Percentiles rank a stretch among this genome's conserved stretches.
Evolutionary conservation across 768 basidiomycete genomes (phyloP).

Genomic region (Boletus sp.): DNA sequence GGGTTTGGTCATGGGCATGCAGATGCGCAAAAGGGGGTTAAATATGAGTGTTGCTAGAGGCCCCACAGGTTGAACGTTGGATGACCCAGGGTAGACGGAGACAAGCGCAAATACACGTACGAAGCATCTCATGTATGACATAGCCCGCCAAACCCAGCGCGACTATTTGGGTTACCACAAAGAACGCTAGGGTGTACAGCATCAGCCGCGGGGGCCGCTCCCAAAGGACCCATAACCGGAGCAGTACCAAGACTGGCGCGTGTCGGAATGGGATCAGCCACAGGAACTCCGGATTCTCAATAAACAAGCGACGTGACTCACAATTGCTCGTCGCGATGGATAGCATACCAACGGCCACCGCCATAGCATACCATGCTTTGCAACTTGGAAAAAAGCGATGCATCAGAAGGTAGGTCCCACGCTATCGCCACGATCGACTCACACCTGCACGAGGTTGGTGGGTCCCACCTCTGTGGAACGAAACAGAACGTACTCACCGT

Average conservation of each 20-base stretch:
- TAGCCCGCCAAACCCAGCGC: conserved; percentile 23
- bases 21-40: conserved; percentile 14
- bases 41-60: conserved; percentile 17
- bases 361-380: conserved; percentile 18
- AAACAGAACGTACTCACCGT: conserved; percentile 9
- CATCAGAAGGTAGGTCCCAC: neutral
- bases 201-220: conserved; percentile 27
- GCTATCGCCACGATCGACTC: neutral
- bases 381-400: conserved; percentile 18
- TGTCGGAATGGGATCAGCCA: conserved; percentile 6
- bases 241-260: conserved; percentile 34
- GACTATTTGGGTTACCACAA: conserved; percentile 28
- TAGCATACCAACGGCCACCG: conserved; percentile 33
- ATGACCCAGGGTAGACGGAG: neutral
- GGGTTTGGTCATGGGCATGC: conserved; percentile 19
- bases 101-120: conserved; percentile 17
- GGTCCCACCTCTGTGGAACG: neutral
- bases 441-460: conserved; percentile 15
- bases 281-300: neutral
- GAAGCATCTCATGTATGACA: conserved; percentile 24
- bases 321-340: conserved; percentile 37
- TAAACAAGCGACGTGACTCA: conserved; percentile 10
- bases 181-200: conserved; percentile 28
- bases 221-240: conserved; percentile 41
- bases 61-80: too few relatives aligned